These are phyloP conservation scores for Pseudonectria buxi DNA, from an alignment of 2,329 filamentous ascomycete species.

Conservation along the genomic window DNA sequence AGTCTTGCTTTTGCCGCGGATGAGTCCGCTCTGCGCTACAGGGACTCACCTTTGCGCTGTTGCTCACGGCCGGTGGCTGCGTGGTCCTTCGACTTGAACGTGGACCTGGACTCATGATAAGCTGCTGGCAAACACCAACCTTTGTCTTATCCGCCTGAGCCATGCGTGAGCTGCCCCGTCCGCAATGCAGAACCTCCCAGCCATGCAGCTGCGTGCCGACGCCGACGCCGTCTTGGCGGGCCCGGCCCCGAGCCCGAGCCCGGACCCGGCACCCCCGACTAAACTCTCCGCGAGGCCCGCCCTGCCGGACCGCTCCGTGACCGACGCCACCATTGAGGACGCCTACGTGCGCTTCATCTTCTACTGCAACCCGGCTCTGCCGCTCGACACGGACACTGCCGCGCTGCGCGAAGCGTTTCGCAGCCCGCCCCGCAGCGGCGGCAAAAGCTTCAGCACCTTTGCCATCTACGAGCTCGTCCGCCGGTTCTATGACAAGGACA, in stretches of 20 bases:
- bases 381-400: slow-evolving; percentile 57
- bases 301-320: slow-evolving; percentile 63
- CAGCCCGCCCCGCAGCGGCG: slow-evolving; percentile 76
- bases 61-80: too few relatives aligned
- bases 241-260: slow-evolving; percentile 9
- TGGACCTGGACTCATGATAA: too few relatives aligned
- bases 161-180: too few relatives aligned
- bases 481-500: slow-evolving; percentile 71
- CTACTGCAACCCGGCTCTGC: slow-evolving; percentile 80
- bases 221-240: too few relatives aligned
- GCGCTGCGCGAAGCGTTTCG: slow-evolving; percentile 71
- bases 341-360: slow-evolving; percentile 81
- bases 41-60: too few relatives aligned
- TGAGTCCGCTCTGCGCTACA: too few relatives aligned
- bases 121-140: too few relatives aligned
- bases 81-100: too few relatives aligned
- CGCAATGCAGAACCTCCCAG: too few relatives aligned
- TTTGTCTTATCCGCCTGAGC: too few relatives aligned
- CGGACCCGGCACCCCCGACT: slow-evolving; percentile 4
- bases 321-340: slow-evolving; percentile 66
- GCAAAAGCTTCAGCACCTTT: slow-evolving; percentile 77
- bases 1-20: too few relatives aligned
- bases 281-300: slow-evolving; percentile 17
- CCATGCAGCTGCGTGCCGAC: too few relatives aligned
- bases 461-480: slow-evolving; percentile 70